Base-by-base conservation (phyloP, 140 eudicot species). In the Stevia rebaudiana region DNA sequence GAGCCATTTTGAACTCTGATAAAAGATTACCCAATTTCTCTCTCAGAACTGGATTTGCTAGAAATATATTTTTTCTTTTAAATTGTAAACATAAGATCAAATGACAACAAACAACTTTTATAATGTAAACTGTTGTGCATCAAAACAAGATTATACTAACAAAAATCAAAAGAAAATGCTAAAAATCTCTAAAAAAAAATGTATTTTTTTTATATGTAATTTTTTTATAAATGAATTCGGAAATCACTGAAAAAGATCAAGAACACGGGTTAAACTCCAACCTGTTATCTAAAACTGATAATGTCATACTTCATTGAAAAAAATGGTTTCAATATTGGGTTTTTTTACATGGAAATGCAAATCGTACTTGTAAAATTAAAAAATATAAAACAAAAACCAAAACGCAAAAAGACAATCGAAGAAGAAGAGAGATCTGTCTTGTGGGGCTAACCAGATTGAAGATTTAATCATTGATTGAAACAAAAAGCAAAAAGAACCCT, bases 351-450 rank as follows among this genome's bases (percentile, higher is more conserved):
- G 25, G 39, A 71, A 71, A 72, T 63, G 23, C 64, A 63, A 40
- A 63, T 48, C 19, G 16, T 68, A 30, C 13, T 50, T 31, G 11
- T 3, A 71, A 49, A 72, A 50, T 12, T 16, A 42, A 63, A 51
- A 63, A 11, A n/a, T 13, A 42, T 28, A 66, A 56, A 56, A 39
- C 2, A 6, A 57, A 57, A 17, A 13, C 57, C 74, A 30, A 42
- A 67, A 54, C 11, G 40, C 18, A 52, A 63, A 53, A 64, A 35
- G 61, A 58, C 40, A 23, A 63, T 37, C 31, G 12, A 58, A 74
- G 36, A 48, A 25, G 47, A 57, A 58, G 28, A 33, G 33, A 73
- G 72, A 73, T 65, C 67, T 73, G 67, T 65, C 37, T 17, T 64
- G 4, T 65, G 67, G 35, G 72, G 67, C 6, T 54, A 54, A 73